These are phyloP conservation scores for Gloeophyllum trabeum DNA, from an alignment of 768 basidiomycete species.

Conservation along the genomic window DNA sequence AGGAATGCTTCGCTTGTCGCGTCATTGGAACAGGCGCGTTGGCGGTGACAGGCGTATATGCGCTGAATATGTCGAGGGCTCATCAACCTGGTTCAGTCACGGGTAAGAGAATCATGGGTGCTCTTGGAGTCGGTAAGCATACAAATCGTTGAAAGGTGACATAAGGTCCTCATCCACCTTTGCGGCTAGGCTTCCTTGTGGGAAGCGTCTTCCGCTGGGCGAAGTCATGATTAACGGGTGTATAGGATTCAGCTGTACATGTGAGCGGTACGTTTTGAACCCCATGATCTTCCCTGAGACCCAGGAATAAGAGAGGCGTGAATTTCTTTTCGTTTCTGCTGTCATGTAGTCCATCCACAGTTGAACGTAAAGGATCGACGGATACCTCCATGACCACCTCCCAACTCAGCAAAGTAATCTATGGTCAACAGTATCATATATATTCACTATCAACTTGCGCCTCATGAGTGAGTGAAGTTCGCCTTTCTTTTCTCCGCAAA, in stretches of 20 bases:
- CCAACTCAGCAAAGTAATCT: no score
- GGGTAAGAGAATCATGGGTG: conserved; percentile 53
- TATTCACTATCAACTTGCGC: background rate
- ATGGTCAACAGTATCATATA: no score
- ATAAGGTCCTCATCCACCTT: background rate
- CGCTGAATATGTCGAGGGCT: conserved; percentile 51
- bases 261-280: background rate
- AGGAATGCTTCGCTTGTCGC: conserved; percentile 62
- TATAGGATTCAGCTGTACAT: background rate
- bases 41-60: conserved; percentile 53
- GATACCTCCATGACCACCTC: background rate
- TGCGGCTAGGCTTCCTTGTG: background rate
- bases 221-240: no score
- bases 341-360: no score
- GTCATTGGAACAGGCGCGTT: conserved; percentile 58
- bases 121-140: conserved; percentile 47
- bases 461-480: conserved; percentile 55
- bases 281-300: no score
- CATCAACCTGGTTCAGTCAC: conserved; percentile 47
- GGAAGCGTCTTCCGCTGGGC: background rate
- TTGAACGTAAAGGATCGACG: no score
- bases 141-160: background rate
- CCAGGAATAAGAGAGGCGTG: no score
- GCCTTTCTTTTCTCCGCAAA: conserved; percentile 92
- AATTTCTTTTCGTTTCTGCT: no score